Evolutionary conservation across 768 basidiomycete species (phyloP).

Genomic region (Leccinum obscurum): DNA sequence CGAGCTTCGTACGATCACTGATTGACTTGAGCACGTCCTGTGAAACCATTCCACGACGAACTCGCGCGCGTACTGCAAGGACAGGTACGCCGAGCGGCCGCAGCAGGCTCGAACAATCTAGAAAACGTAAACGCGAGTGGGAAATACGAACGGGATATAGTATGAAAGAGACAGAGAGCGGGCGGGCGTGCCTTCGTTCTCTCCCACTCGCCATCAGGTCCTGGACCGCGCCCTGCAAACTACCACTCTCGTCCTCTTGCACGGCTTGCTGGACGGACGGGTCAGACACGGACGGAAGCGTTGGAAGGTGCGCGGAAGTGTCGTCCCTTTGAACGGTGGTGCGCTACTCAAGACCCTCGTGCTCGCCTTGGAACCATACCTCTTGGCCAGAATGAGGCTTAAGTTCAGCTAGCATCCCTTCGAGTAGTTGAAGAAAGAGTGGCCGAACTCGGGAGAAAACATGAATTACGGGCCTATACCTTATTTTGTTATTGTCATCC

Average conservation of each 20-base stretch:
- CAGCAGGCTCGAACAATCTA: conserved; percentile 78
- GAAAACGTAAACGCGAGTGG: conserved; percentile 1
- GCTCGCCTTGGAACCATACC: conserved; percentile 47
- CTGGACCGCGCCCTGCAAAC: conserved; percentile 85
- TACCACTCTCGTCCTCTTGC: conserved; percentile 92
- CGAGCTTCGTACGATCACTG: conserved; percentile 32
- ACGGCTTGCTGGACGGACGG: conserved; percentile 63
- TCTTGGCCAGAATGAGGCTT: conserved; percentile 39
- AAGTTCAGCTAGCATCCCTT: conserved; percentile 17
- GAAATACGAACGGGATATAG: background rate
- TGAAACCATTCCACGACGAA: conserved; percentile 50
- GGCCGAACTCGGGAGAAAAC: no score
- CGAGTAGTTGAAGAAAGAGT: conserved; percentile 10
- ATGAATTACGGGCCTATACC: no score
- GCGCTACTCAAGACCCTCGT: conserved; percentile 51
- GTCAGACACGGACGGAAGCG: no score
- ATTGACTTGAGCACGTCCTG: no score
- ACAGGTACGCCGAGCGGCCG: conserved; percentile 85
- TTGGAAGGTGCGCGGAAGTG: no score
- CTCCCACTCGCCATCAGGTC: conserved; percentile 84
- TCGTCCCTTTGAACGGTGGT: conserved; percentile 43
- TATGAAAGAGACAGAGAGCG: background rate
- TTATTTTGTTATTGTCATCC: no score
- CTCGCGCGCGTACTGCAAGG: conserved; percentile 81
- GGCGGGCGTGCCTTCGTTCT: conserved; percentile 66